These are phyloP conservation scores for Cardamine occulta DNA, from an alignment of 345 rosid species.

Conservation along the genomic window DNA sequence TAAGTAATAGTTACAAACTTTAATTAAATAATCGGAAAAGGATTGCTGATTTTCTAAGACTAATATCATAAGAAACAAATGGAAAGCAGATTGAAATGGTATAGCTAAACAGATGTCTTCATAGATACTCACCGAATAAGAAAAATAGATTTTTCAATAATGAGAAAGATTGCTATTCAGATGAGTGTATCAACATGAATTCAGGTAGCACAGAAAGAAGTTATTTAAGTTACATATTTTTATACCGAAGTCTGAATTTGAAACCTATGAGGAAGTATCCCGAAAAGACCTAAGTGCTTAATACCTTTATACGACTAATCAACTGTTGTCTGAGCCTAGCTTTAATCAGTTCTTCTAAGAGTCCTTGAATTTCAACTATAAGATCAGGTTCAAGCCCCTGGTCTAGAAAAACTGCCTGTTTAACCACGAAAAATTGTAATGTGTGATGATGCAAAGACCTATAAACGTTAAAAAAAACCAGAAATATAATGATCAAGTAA, in stretches of 20 bases:
- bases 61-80: slow-evolving; percentile 8
- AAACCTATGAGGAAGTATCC: no score
- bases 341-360: no score
- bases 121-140: neutral
- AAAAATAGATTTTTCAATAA: neutral
- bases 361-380: no score
- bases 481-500: slow-evolving; percentile 24
- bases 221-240: neutral
- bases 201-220: neutral
- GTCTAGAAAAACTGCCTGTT: slow-evolving; percentile 87
- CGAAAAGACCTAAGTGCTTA: no score
- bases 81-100: neutral
- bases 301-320: no score
- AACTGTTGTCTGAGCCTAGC: no score
- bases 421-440: slow-evolving; percentile 20
- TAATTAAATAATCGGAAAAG: neutral
- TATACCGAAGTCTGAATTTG: slow-evolving; percentile 48
- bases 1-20: neutral
- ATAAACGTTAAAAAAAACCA: neutral
- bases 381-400: no score
- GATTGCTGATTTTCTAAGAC: neutral
- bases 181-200: slow-evolving; percentile 5
- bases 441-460: slow-evolving; percentile 16
- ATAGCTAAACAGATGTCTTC: slow-evolving; percentile 7
- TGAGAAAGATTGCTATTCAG: neutral